Evolutionary conservation across 139 green algal species (phyloP).

Genomic region (Chlorella sp.): DNA sequence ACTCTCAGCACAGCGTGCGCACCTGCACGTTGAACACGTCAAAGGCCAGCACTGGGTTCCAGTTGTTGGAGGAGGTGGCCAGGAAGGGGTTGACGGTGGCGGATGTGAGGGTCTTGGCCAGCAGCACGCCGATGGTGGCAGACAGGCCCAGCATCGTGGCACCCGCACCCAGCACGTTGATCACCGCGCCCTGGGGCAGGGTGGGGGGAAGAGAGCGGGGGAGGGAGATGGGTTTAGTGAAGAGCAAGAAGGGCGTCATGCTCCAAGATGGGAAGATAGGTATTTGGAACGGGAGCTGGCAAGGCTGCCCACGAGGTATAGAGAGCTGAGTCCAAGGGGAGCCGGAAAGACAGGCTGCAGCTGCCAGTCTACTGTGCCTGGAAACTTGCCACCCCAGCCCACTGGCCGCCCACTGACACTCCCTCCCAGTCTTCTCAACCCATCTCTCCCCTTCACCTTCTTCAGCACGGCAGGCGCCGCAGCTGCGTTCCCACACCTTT

Average conservation of each 20-base stretch:
- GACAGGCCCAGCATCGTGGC: constrained; percentile 78
- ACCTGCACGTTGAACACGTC: constrained; percentile 99
- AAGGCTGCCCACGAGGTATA: too few species aligned
- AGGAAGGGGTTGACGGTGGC: constrained; percentile 92
- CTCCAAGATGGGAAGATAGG: too few species aligned
- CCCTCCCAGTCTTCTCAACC: too few species aligned
- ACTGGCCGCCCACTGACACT: too few species aligned
- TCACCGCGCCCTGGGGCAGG: constrained; percentile 68
- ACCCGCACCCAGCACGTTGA: constrained; percentile 81
- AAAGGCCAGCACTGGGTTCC: constrained; percentile 96
- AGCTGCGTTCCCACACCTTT: too few species aligned
- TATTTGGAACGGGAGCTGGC: too few species aligned
- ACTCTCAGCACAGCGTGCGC: background rate
- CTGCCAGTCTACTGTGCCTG: background rate
- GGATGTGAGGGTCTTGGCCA: constrained; percentile 97
- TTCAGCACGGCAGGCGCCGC: constrained; percentile 63
- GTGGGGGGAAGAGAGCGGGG: background rate
- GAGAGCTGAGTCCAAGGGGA: background rate
- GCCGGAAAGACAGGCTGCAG: background rate
- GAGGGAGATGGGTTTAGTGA: background rate
- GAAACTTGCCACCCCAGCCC: too few species aligned
- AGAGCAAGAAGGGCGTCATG: background rate
- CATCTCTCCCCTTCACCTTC: constrained; percentile 11
- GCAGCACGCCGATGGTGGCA: constrained; percentile 90
- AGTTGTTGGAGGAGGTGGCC: constrained; percentile 64